Conservation (phyloP, 371 early-diverging fungal species). For the Choanephora cucurbitarum region DNA sequence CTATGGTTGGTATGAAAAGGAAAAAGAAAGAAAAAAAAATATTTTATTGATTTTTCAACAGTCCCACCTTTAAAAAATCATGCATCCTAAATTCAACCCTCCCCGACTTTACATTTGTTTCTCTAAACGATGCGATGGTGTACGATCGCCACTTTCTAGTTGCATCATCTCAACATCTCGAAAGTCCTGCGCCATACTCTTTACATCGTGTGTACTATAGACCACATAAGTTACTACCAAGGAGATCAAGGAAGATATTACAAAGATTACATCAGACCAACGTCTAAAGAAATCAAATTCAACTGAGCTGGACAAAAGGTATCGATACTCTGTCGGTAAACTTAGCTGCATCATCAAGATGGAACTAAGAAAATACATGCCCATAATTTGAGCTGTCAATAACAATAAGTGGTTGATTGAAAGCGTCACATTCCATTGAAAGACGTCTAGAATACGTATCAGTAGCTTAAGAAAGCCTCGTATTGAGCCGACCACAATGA, state of each 20-base stretch:
- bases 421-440: conserved; percentile 58
- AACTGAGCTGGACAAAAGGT: conserved; percentile 42
- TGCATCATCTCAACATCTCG: conserved; percentile 37
- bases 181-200: conserved; percentile 39
- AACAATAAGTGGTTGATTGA: conserved; percentile 73
- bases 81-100: too few species aligned
- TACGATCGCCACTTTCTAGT: conserved; percentile 20
- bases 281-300: conserved; percentile 88
- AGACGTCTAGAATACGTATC: conserved; percentile 69
- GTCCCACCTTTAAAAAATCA: not conserved
- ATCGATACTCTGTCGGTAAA: conserved; percentile 82
- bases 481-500: conserved; percentile 85
- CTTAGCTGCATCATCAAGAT: conserved; percentile 90
- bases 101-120: too few species aligned
- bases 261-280: conserved; percentile 93
- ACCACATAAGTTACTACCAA: conserved; percentile 68
- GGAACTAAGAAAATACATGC: conserved; percentile 88
- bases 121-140: too few species aligned
- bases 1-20: not conserved
- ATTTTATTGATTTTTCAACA: not conserved
- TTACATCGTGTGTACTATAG: conserved; percentile 62
- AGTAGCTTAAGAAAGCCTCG: conserved; percentile 84
- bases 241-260: conserved; percentile 74
- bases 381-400: conserved; percentile 87
- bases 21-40: conserved; percentile 10